Base-by-base conservation (phyloP, 352 stramenopile genomes). In the Phytophthora podocarpi region DNA sequence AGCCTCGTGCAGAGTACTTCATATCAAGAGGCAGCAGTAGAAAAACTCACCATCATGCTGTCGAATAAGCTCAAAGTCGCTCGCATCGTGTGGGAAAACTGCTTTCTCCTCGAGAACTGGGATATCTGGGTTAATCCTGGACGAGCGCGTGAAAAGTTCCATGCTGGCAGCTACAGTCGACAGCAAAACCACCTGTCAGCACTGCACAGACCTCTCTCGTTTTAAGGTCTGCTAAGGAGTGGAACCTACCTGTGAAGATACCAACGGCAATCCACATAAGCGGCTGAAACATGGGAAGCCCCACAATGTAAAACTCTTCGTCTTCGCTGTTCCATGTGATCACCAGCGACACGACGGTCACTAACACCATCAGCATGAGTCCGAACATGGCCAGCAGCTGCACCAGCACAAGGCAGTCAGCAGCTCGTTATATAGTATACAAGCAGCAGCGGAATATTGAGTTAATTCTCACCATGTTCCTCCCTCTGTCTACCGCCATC, bases 231-330 rank as follows among this genome's bases (percentile, higher is more conserved):
- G 15, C 12, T 32, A 13, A 16, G 12, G 21, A 20, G 26, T 41
- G 20, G n/a, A 34, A 1, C 31, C 23, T 37, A 91, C 82, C 82
- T 40, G 81, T 85, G 47, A 94, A 85, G 56, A 94, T 86, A 30
- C 85, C 85, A 15, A 93, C 62, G 6, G 83, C 81, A 51, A 94
- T 78, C 83, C 85, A 92, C 73, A 93, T 81, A 11, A 94, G 71
- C 16, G 85, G 85, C 43, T 82, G 69, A 50, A 91, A 94, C 80
- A 94, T 88, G 12, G 82, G 81, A 39, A 91, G 57, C 23, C 91
- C 74, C 20, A 74, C 30, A 0, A 81, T 65, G 24, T 72, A 79
- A 41, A 45, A 16, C 3, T 42, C 27, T 8, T 64, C 49, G n/a
- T 82, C 57, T 10, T 88, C 78, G 35, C 61, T 87, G 28, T 69